phyloP scores from a whole-genome alignment of 1,139 yeast genomes.

The Kurtzmaniella quercitrusa region DNA sequence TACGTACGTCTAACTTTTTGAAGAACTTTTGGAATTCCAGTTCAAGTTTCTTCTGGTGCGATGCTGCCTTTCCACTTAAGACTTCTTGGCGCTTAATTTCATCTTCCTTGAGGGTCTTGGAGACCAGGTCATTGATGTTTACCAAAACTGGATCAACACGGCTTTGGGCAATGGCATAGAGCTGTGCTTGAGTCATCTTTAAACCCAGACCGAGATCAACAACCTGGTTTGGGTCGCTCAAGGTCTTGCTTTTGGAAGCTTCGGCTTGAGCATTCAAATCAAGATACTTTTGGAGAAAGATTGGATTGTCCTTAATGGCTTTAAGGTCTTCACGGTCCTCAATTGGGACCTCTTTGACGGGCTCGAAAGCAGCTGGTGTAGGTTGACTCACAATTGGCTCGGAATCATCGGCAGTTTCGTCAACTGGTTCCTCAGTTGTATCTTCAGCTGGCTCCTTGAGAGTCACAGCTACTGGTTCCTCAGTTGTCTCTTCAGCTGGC shows the following conservation, averaged over 20 bases:
- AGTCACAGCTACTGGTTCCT: constrained; percentile 8
- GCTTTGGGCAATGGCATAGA: constrained; percentile 52
- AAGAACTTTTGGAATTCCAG: constrained; percentile 40
- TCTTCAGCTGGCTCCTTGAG: constrained; percentile 10
- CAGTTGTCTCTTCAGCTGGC: constrained; percentile 10
- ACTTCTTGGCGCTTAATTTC: constrained; percentile 41
- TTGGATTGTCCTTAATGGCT: constrained; percentile 45
- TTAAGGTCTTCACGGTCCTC: constrained; percentile 39
- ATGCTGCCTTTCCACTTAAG: constrained; percentile 32
- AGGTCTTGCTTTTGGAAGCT: constrained; percentile 39
- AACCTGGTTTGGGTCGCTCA: constrained; percentile 49
- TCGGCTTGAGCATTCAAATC: constrained; percentile 49
- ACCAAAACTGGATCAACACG: constrained; percentile 55
- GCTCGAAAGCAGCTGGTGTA: constrained; percentile 28
- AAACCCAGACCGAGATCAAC: constrained; percentile 55
- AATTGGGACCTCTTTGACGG: constrained; percentile 30
- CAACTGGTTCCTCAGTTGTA: constrained; percentile 8
- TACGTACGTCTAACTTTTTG: constrained; percentile 36
- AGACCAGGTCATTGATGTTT: constrained; percentile 48
- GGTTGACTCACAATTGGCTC: constrained; percentile 19
- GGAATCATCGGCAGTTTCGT: constrained; percentile 5
- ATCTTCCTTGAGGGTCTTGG: constrained; percentile 44
- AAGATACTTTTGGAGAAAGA: constrained; percentile 43
- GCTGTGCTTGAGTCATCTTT: constrained; percentile 51
- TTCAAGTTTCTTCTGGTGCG: constrained; percentile 43